These are phyloP conservation scores for Fallopia convolvulus DNA, from an alignment of 148 eudicot species.

Conservation along the genomic window DNA sequence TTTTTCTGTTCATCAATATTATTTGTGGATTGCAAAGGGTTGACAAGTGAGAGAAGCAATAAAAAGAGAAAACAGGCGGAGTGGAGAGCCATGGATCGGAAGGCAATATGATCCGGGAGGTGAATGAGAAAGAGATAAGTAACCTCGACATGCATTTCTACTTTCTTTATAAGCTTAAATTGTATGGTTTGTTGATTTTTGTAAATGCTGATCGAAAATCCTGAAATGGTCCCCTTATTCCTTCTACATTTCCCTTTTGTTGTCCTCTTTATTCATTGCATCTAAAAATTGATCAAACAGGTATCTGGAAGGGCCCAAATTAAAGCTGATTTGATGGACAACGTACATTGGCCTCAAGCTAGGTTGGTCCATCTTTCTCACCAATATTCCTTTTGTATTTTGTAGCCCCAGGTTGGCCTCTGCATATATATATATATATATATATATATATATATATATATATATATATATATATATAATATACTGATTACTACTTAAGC, in stretches of 20 bases:
- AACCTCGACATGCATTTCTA: background rate
- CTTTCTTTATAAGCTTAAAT: background rate
- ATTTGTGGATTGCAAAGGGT: constrained; percentile 18
- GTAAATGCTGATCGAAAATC: no score
- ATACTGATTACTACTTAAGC: background rate
- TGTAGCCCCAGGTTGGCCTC: background rate
- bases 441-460: no score
- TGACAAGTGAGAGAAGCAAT: constrained; percentile 22
- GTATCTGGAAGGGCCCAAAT: background rate
- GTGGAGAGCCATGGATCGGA: constrained; percentile 35
- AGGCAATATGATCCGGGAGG: background rate
- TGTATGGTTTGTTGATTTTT: background rate
- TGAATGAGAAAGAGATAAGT: background rate
- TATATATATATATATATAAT: background rate
- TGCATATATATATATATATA: no score
- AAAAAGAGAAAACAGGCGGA: constrained; percentile 20
- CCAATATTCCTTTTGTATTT: background rate
- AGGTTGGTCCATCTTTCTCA: background rate
- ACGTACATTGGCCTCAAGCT: background rate
- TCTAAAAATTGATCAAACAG: background rate
- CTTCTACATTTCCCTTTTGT: background rate
- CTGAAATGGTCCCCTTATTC: background rate
- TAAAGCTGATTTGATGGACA: background rate
- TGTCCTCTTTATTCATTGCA: background rate
- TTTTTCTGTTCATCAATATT: constrained; percentile 27